phyloP scores from a whole-genome alignment of 1,139 yeast genomes.

The Nakaseomyces bracarensis region DNA sequence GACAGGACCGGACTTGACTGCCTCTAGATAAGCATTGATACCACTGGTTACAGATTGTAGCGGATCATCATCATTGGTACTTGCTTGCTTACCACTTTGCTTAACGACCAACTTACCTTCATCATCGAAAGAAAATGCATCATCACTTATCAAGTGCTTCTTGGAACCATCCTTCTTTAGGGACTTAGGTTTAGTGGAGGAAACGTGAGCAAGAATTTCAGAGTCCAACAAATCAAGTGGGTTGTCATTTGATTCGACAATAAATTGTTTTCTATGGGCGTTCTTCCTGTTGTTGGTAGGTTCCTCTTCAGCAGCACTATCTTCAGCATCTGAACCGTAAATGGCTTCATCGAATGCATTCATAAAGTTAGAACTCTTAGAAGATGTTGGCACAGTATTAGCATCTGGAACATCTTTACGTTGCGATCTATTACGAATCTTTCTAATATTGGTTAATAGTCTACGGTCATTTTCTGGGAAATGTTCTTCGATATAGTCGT shows the following conservation, averaged over 20 bases:
- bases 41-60: constrained; percentile 43
- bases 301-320: constrained; percentile 30
- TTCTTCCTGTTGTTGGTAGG: constrained; percentile 24
- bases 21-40: constrained; percentile 86
- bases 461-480: constrained; percentile 88
- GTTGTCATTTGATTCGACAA: constrained; percentile 68
- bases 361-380: constrained; percentile 42
- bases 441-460: constrained; percentile 74
- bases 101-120: constrained; percentile 50
- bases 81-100: constrained; percentile 25
- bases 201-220: constrained; percentile 74
- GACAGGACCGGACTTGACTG: constrained; percentile 84
- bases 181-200: constrained; percentile 71
- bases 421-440: constrained; percentile 75
- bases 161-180: constrained; percentile 44
- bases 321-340: constrained; percentile 35
- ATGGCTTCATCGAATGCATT: constrained; percentile 84
- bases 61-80: constrained; percentile 44
- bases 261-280: constrained; percentile 45
- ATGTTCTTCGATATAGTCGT: constrained; percentile 63
- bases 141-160: constrained; percentile 32
- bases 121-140: constrained; percentile 45
- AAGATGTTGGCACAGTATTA: constrained; percentile 17
- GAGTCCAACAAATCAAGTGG: constrained; percentile 88
- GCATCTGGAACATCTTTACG: constrained; percentile 49